phyloP scores from a whole-genome alignment of 345 rosid species.

The Gossypium herbaceum region DNA sequence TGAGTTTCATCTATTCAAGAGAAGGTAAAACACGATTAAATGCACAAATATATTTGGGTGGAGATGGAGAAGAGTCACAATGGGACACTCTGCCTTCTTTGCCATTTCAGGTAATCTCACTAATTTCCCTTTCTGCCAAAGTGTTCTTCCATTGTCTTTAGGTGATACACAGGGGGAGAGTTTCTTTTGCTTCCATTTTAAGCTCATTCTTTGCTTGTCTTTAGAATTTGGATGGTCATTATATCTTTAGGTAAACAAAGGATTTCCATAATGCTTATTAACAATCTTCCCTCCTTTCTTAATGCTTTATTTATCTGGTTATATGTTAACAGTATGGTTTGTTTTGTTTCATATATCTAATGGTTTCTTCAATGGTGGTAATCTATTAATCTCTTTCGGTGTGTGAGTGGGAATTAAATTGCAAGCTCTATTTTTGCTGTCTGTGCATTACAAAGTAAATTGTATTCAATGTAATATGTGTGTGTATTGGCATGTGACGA shows the following conservation, averaged over 20 bases:
- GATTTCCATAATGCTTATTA: neutral
- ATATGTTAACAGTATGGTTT: neutral
- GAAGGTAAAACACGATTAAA: conserved; percentile 78
- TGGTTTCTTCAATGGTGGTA: neutral
- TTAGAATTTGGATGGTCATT: neutral
- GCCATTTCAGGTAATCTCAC: conserved; percentile 79
- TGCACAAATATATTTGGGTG: conserved; percentile 72
- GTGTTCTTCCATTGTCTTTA: neutral
- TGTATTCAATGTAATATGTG: no score
- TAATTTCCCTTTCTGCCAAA: conserved; percentile 3
- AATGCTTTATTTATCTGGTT: neutral
- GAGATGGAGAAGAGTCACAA: conserved; percentile 56
- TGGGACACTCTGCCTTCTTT: conserved; percentile 61
- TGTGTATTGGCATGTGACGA: no score
- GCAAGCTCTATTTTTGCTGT: neutral
- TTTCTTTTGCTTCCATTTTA: neutral
- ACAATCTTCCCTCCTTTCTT: neutral
- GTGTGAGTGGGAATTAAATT: neutral
- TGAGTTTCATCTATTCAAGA: conserved; percentile 91
- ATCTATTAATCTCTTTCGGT: neutral
- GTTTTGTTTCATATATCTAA: neutral
- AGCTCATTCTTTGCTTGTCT: neutral
- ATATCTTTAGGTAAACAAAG: neutral
- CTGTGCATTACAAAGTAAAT: no score
- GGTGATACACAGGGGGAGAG: neutral